Conservation (phyloP, 2,329 filamentous ascomycete species). For the Aureobasidium namibiae region DNA sequence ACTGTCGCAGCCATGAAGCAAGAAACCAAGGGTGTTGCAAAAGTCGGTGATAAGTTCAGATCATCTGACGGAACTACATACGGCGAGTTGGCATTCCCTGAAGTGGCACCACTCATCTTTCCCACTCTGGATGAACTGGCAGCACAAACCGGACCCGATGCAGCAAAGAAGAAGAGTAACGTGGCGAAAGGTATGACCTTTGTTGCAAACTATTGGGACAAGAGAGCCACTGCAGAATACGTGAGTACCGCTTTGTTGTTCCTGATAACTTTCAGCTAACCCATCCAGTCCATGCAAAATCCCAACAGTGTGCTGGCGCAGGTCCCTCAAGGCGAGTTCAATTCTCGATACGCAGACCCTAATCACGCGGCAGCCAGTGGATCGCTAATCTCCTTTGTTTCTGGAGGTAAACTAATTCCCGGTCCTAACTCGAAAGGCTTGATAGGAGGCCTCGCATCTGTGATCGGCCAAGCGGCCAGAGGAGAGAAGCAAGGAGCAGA, state of each 20-base stretch:
- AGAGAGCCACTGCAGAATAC: slow-evolving; percentile 3
- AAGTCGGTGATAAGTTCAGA: not conserved
- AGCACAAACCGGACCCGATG: not conserved
- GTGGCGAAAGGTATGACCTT: not conserved
- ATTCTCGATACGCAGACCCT: slow-evolving; percentile 43
- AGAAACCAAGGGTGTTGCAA: not conserved
- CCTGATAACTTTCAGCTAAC: not conserved
- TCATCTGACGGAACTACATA: slow-evolving; percentile 1
- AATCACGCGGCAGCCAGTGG: slow-evolving; percentile 44
- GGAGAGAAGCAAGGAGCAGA: slow-evolving; percentile 11
- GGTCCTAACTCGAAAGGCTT: slow-evolving; percentile 3
- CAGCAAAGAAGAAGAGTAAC: not conserved
- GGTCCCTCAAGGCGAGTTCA: slow-evolving; percentile 17
- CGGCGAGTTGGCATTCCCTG: slow-evolving; percentile 32
- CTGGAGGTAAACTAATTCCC: slow-evolving; percentile 30
- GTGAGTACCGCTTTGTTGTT: not conserved
- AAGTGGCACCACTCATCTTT: slow-evolving; percentile 39
- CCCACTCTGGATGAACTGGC: slow-evolving; percentile 4
- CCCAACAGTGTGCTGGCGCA: not conserved
- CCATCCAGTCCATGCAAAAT: slow-evolving; percentile 3
- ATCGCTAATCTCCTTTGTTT: slow-evolving; percentile 38
- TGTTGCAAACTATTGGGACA: slow-evolving; percentile 4
- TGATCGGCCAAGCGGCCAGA: not conserved
- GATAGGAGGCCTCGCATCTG: slow-evolving; percentile 1
- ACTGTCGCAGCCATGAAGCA: not conserved